Evolutionary conservation across 1,139 yeast species (phyloP), one percentile per base, ranked within the genome.

Genomic region (Taphrina communis): DNA sequence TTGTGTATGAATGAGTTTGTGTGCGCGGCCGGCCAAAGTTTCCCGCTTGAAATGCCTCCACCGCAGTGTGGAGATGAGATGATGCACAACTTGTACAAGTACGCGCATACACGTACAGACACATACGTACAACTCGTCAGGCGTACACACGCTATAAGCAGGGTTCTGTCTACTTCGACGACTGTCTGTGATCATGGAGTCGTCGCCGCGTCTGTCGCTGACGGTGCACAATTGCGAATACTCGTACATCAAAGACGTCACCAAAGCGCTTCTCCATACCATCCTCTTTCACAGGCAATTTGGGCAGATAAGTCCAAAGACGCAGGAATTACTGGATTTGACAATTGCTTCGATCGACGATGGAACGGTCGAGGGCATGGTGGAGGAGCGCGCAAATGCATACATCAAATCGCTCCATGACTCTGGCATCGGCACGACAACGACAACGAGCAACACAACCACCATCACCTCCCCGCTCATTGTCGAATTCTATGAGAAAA

Each of bases 241-340:
- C 12, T 21, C 44, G 5, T 42, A 46, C 14, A 51, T 42, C 38
- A 51, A 48, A 31, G 68, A 63, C n/a, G 14, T 7, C 70, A 81
- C 42, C 31, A 53, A 57, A 48, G 94, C 91, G 3, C 77, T 88
- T 48, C 76, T 88, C 70, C 86, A 89, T 81, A 80, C 90, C 1
- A 85, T 89, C 38, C 84, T 89, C 76, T 89, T 89, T 76, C 86
- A 87, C 70, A 78, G 96, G 59, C 79, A 88, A 42, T 87, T 89
- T 76, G 93, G 94, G 0, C 84, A 88, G 1, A 81, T 88, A 35
- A 77, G 79, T 0, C 93, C 95, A 1, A 76, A 80, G 31, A 82
- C 83, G 9, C 70, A 70, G 17, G 84, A 82, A 69, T 77, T 79
- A 8, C 72, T 80, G 2, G 83, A 81, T 14, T 75, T 82, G 7